Conservation (phyloP, 352 stramenopile genomes). For the Pythium grandisporangium region DNA sequence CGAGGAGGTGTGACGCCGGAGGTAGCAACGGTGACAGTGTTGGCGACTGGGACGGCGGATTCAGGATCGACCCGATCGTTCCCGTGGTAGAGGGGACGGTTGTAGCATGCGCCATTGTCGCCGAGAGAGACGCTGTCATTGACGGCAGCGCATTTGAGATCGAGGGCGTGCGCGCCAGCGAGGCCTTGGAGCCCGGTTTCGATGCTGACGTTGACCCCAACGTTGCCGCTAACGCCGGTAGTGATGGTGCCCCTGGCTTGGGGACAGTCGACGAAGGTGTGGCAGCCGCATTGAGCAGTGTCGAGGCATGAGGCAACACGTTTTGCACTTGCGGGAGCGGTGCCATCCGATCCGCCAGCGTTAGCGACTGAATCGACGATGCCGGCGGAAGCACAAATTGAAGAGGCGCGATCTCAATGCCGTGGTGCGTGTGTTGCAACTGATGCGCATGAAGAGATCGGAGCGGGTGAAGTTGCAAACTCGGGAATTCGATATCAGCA, state of each 20-base stretch:
- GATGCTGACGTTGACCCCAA: no score
- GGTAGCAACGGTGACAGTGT: conserved; percentile 19
- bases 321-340: conserved; percentile 15
- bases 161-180: no score
- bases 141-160: not conserved
- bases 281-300: conserved; percentile 6
- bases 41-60: conserved; percentile 1
- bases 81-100: conserved; percentile 10
- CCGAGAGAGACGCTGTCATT: no score
- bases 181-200: no score
- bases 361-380: conserved; percentile 21
- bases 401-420: conserved; percentile 14
- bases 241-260: not conserved
- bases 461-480: not conserved
- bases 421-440: not conserved
- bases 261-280: not conserved
- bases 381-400: conserved; percentile 28
- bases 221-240: not conserved
- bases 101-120: no score
- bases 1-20: conserved; percentile 47
- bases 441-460: no score
- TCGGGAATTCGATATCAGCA: not conserved
- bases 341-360: conserved; percentile 10
- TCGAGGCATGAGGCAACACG: conserved; percentile 14
- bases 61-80: not conserved